Evolutionary conservation across 2,329 filamentous ascomycete genomes (phyloP), one percentile per base, ranked within the genome.

Genomic region (Fusarium lateritium): DNA sequence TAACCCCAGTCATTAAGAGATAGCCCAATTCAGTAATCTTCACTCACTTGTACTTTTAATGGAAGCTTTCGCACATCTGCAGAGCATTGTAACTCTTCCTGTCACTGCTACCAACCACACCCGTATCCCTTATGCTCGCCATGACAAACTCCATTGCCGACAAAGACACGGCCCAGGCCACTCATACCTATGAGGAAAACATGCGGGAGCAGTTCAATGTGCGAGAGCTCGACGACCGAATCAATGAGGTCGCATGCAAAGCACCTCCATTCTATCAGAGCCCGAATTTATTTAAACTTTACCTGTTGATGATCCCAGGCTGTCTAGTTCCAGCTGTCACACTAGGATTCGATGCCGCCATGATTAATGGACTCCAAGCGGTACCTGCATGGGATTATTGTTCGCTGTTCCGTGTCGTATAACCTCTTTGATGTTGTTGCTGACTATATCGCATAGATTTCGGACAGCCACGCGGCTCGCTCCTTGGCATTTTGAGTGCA

Each of bases 281-380:
- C 14, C 53, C 31, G 1, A 69, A 56, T 2, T 24, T 71, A 3
- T 13, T 71, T 2, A 33, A 22, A 0, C 13, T 71, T 0, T 71
- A 67, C 34, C 68, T 71, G 2, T 45, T 60, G 34, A 71, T 69
- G 1, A 50, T 71, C 3, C 55, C 62, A 0, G 67, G 57, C 11
- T 71, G 69, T 24, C 5, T 71, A 2, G 58, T 61, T 2, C 64
- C 69, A 0, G 65, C 69, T 0, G 22, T 71, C 6, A 71, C 69
- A 0, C n/a, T 71, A 1, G 83, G 83, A 2, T 85, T 82, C 62
- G 82, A 85, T 70, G 81, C 80, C 4, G 81, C 80, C 6, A 82
- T 85, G 78, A 82, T 70, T 57, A 66, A 61, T 9, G 63, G 63
- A 5, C 38, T 72, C 2, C 70, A 72, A 8, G 67, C 65, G 4